These are phyloP conservation scores for Candida koratica DNA, from an alignment of 805 yeast species.

Conservation along the genomic window DNA sequence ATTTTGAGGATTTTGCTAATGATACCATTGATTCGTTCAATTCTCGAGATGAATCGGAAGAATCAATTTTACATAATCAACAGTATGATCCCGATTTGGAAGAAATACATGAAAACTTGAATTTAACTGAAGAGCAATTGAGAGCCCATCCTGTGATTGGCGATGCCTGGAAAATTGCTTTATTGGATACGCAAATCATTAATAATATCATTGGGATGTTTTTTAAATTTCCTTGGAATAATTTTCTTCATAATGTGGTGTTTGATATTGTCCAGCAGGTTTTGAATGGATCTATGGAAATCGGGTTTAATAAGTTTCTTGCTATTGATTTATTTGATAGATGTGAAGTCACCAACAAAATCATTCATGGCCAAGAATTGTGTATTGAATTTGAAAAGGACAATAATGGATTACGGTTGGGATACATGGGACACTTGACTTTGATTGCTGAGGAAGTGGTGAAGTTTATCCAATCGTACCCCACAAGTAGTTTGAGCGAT, in stretches of 20 bases:
- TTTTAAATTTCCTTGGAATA: slow-evolving; percentile 46
- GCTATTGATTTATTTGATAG: slow-evolving; percentile 57
- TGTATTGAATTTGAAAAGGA: slow-evolving; percentile 55
- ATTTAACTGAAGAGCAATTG: slow-evolving; percentile 40
- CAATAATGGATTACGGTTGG: slow-evolving; percentile 60
- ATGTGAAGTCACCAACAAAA: slow-evolving; percentile 40
- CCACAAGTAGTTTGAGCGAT: slow-evolving; percentile 34
- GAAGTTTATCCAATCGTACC: slow-evolving; percentile 59
- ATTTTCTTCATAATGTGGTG: slow-evolving; percentile 44
- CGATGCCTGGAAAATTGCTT: slow-evolving; percentile 38
- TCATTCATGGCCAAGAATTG: slow-evolving; percentile 52
- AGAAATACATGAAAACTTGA: slow-evolving; percentile 43
- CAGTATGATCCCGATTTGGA: slow-evolving; percentile 30
- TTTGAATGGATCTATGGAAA: slow-evolving; percentile 45
- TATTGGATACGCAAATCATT: slow-evolving; percentile 42
- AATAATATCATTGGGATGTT: slow-evolving; percentile 41
- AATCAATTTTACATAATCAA: slow-evolving; percentile 21
- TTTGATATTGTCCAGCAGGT: slow-evolving; percentile 47
- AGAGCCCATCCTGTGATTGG: slow-evolving; percentile 43
- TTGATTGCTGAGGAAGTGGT: slow-evolving; percentile 94
- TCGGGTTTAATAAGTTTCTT: slow-evolving; percentile 44
- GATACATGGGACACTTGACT: slow-evolving; percentile 95
- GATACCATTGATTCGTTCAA: slow-evolving; percentile 36
- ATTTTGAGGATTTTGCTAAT: slow-evolving; percentile 16
- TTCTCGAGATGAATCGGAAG: slow-evolving; percentile 21